Base-by-base conservation (phyloP, 306 rosid genomes). In the Sesbania bispinosa region DNA sequence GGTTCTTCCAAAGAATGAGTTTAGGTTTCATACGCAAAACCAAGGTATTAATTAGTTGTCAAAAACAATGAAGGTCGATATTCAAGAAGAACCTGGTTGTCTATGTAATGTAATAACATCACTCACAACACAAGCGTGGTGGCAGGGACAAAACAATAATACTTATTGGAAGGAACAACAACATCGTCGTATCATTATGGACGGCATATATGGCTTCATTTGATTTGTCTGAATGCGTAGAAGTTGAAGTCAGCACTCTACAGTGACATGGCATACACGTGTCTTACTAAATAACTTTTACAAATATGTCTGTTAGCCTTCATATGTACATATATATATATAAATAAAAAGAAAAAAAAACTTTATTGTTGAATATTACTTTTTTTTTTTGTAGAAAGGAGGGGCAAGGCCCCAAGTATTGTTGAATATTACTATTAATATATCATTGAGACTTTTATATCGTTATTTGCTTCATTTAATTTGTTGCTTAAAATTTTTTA, bases 241-340 rank as follows among this genome's bases (percentile, higher is more conserved):
- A 69, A 50, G 79, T 78, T 64, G 73, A 78, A 74, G 61, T 47
- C 67, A 55, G 54, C 70, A 82, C 82, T 53, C 74, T 62, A 75
- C 70, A 76, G 51, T 30, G 67, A 70, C 71, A 29, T 52, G 77
- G 68, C 62, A 7, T 20, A 14, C 70, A 72, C 1, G 72, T 57
- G 58, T 62, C 36, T 6, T 62, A 3, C 32, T 29, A 13, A 19
- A 10, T 69, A 20, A 4, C 36, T 20, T 30, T 4, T 72, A 6
- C 7, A 7, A 7, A 5, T 47, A 30, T n/a, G 13, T 32, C 26
- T 55, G 48, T 19, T 46, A 45, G 36, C 20, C n/a, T n/a, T 52
- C 11, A 1, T n/a, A 15, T 10, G 27, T 47, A n/a, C 1, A 43
- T 14, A 43, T 59, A 30, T 47, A n/a, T 0, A 43, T 14, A 43